Conservation (phyloP, 306 rosid genomes). For the Erythrophleum fordii region DNA sequence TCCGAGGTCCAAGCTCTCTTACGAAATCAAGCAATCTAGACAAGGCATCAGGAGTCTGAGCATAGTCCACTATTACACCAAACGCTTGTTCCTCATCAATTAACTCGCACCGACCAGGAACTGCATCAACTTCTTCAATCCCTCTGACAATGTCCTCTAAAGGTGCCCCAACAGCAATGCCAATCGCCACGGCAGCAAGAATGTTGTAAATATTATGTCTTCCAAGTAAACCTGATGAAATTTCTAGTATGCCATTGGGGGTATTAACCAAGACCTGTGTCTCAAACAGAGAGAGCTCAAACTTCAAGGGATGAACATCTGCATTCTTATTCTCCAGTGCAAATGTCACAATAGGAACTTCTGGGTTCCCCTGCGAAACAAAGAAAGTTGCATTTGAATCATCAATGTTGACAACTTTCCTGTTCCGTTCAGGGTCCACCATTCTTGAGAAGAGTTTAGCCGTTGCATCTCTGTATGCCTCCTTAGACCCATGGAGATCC, state of each 20-base stretch:
- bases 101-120: slow-evolving; percentile 92
- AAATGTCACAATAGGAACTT: slow-evolving; percentile 83
- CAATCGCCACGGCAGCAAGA: slow-evolving; percentile 92
- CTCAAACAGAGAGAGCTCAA: slow-evolving; percentile 93
- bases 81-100: slow-evolving; percentile 96
- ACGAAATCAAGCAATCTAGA: slow-evolving; percentile 92
- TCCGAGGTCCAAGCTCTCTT: slow-evolving; percentile 90
- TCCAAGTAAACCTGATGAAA: slow-evolving; percentile 92
- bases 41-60: slow-evolving; percentile 86
- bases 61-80: slow-evolving; percentile 97
- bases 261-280: slow-evolving; percentile 95
- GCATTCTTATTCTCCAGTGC: slow-evolving; percentile 88
- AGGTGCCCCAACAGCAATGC: slow-evolving; percentile 97
- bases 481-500: slow-evolving; percentile 60
- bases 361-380: slow-evolving; percentile 69
- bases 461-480: slow-evolving; percentile 65
- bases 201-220: slow-evolving; percentile 89
- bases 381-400: slow-evolving; percentile 78
- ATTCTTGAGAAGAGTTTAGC: slow-evolving; percentile 75
- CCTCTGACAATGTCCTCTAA: slow-evolving; percentile 98
- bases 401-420: slow-evolving; percentile 91
- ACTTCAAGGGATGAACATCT: slow-evolving; percentile 84
- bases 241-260: slow-evolving; percentile 89
- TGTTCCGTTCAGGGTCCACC: slow-evolving; percentile 86
- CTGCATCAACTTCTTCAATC: slow-evolving; percentile 95